phyloP scores from a whole-genome alignment of 768 basidiomycete genomes.

The Pleurotus pulmonarius region DNA sequence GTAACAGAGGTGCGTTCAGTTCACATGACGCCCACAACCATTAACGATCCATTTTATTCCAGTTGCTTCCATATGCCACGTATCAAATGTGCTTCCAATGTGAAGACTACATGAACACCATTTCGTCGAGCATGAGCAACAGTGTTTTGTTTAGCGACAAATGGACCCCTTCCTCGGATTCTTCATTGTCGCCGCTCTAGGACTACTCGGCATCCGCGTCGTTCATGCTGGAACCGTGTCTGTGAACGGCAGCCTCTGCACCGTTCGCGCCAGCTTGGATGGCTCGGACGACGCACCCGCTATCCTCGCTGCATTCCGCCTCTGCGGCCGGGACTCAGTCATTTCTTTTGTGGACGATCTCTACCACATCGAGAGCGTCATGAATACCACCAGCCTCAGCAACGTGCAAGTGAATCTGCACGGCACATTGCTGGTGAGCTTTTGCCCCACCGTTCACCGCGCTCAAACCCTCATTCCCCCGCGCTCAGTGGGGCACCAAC shows the following conservation, averaged over 20 bases:
- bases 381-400: slow-evolving; percentile 28
- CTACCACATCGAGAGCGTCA: slow-evolving; percentile 28
- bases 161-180: neutral
- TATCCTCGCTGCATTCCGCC: slow-evolving; percentile 14
- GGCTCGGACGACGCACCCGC: slow-evolving; percentile 21
- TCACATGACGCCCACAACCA: too few species aligned
- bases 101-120: too few species aligned
- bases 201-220: slow-evolving; percentile 2
- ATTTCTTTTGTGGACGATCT: slow-evolving; percentile 26
- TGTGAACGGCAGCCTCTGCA: slow-evolving; percentile 6
- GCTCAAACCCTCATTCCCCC: too few species aligned
- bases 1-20: too few species aligned
- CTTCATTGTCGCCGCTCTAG: neutral
- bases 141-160: too few species aligned
- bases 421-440: slow-evolving; percentile 30
- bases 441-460: neutral
- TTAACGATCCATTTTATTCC: too few species aligned
- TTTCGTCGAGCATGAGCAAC: neutral
- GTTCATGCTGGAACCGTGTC: slow-evolving; percentile 7
- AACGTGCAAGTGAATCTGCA: slow-evolving; percentile 28
- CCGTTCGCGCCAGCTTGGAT: slow-evolving; percentile 9
- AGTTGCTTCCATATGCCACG: too few species aligned
- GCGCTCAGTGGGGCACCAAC: slow-evolving; percentile 27
- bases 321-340: slow-evolving; percentile 16
- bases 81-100: too few species aligned